A percentile compares a stretch with the other conserved stretches of the same genome.
phyloP scores from a whole-genome alignment of 2,329 filamentous ascomycete genomes.

The Ophiostoma tasmaniense region DNA sequence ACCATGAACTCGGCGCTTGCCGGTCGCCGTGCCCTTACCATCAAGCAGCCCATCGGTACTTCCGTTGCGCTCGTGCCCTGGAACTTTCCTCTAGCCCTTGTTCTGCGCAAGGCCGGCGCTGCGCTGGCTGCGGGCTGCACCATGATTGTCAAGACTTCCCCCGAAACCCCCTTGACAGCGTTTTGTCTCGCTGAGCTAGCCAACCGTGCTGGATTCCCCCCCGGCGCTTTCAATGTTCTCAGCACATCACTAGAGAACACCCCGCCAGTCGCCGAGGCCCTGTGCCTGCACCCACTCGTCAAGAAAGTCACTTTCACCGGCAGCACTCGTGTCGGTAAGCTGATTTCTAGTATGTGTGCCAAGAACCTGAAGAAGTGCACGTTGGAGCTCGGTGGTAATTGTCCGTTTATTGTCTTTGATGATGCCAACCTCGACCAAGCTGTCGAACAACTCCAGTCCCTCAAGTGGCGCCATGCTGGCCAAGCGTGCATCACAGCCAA shows the following conservation, averaged over 20 bases:
- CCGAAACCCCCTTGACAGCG: slow-evolving; percentile 65
- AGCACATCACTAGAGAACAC: slow-evolving; percentile 39
- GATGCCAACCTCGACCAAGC: slow-evolving; percentile 59
- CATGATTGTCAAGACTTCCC: slow-evolving; percentile 65
- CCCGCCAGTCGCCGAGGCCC: slow-evolving; percentile 36
- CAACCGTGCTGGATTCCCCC: slow-evolving; percentile 63
- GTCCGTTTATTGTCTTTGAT: slow-evolving; percentile 57
- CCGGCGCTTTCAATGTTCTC: slow-evolving; percentile 54
- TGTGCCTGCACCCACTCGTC: slow-evolving; percentile 38
- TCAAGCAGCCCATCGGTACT: slow-evolving; percentile 68
- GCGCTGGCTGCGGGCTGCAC: slow-evolving; percentile 64
- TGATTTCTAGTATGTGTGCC: slow-evolving; percentile 55
- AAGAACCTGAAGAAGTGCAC: slow-evolving; percentile 59
- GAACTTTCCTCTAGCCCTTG: slow-evolving; percentile 63
- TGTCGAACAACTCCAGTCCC: slow-evolving; percentile 34
- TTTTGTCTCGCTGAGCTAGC: slow-evolving; percentile 61
- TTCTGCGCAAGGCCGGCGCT: slow-evolving; percentile 58
- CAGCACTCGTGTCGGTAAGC: slow-evolving; percentile 59
- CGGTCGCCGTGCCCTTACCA: slow-evolving; percentile 56
- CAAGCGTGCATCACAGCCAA: slow-evolving; percentile 60
- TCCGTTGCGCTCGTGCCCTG: slow-evolving; percentile 61
- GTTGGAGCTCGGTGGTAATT: slow-evolving; percentile 66
- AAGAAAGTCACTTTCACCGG: slow-evolving; percentile 72
- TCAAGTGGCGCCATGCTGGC: slow-evolving; percentile 45
- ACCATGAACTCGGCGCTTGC: slow-evolving; percentile 52